These are phyloP conservation scores for Lipomyces oligophaga DNA, from an alignment of 805 yeast genomes.

Conservation along the genomic window DNA sequence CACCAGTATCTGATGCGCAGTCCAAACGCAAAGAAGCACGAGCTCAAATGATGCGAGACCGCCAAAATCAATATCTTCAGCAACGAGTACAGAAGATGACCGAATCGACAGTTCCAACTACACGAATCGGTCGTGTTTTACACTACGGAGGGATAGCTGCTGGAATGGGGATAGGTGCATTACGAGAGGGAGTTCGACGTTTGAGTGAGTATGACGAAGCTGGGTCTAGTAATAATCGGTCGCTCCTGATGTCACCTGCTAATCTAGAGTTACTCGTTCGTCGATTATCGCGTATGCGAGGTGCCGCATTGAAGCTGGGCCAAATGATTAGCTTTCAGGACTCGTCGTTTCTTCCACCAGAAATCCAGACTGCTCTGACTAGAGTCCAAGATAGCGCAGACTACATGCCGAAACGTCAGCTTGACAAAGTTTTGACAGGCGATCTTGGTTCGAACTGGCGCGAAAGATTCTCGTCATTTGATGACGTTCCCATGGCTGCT, in stretches of 20 bases:
- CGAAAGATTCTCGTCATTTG: constrained; percentile 63
- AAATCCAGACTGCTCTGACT: constrained; percentile 72
- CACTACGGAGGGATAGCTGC: constrained; percentile 94
- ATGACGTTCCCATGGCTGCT: constrained; percentile 90
- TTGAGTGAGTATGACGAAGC: constrained; percentile 42
- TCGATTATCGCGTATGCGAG: constrained; percentile 90
- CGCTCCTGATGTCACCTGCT: constrained; percentile 66
- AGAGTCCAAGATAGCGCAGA: constrained; percentile 92
- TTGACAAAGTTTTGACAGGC: constrained; percentile 64
- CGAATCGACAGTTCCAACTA: constrained; percentile 71
- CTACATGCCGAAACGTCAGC: constrained; percentile 91
- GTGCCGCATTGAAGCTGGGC: constrained; percentile 98
- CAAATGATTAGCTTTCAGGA: constrained; percentile 89
- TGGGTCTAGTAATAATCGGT: constrained; percentile 39
- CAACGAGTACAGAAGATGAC: constrained; percentile 6
- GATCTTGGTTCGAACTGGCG: constrained; percentile 85
- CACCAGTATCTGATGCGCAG: not conserved
- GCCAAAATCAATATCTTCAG: not conserved
- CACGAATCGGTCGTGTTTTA: constrained; percentile 81
- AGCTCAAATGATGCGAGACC: constrained; percentile 6
- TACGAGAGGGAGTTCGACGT: constrained; percentile 70
- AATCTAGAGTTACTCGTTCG: constrained; percentile 85
- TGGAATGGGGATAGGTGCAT: constrained; percentile 79
- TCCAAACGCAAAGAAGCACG: not conserved
- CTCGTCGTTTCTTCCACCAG: constrained; percentile 51